These are phyloP conservation scores for Exophiala sideris DNA, from an alignment of 2,329 filamentous ascomycete genomes.

Conservation along the genomic window DNA sequence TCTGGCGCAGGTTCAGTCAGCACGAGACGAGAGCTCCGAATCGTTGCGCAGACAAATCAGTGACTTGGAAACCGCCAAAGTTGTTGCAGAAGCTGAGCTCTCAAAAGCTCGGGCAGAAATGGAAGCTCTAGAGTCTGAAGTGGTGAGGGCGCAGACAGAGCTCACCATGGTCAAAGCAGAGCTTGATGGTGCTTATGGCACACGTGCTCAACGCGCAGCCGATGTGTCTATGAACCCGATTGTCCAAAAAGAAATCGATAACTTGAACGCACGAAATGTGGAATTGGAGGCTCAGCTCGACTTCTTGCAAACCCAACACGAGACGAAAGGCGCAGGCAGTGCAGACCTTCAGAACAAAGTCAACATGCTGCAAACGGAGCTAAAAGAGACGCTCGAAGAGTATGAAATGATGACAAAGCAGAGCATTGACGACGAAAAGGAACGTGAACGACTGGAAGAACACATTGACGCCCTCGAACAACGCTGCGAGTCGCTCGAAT, in stretches of 20 bases:
- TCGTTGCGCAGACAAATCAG: slow-evolving; percentile 26
- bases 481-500: slow-evolving; percentile 61
- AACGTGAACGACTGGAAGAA: slow-evolving; percentile 62
- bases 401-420: slow-evolving; percentile 69
- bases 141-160: slow-evolving; percentile 68
- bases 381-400: slow-evolving; percentile 65
- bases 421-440: slow-evolving; percentile 68
- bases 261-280: slow-evolving; percentile 49
- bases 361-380: slow-evolving; percentile 59
- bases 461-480: slow-evolving; percentile 63
- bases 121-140: slow-evolving; percentile 57
- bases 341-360: slow-evolving; percentile 46
- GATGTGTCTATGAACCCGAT: slow-evolving; percentile 57
- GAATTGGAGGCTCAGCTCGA: slow-evolving; percentile 49
- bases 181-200: slow-evolving; percentile 90
- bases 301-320: slow-evolving; percentile 35
- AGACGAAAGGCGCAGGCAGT: slow-evolving; percentile 28
- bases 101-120: slow-evolving; percentile 48
- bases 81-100: slow-evolving; percentile 37
- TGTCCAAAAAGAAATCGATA: slow-evolving; percentile 59
- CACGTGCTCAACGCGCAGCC: slow-evolving; percentile 65
- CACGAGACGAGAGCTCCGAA: slow-evolving; percentile 23
- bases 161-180: slow-evolving; percentile 88
- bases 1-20: background rate
- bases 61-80: slow-evolving; percentile 29